phyloP scores from a whole-genome alignment of 257 asterid species.

The Lithospermum erythrorhizon region DNA sequence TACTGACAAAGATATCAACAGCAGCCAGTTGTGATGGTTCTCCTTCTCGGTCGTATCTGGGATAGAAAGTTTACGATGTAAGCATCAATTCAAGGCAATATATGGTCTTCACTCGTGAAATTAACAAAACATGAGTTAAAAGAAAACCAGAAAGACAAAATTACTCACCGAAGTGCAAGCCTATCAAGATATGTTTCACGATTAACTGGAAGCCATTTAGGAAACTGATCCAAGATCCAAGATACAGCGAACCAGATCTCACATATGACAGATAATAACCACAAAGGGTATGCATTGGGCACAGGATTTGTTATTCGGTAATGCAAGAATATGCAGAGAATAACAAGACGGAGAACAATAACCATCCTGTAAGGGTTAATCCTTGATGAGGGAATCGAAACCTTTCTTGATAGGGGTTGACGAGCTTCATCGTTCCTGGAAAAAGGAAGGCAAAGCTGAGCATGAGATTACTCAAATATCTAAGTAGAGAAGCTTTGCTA shows the following conservation, averaged over 20 bases:
- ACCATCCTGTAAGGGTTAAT: constrained; percentile 90
- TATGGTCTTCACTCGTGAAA: not conserved
- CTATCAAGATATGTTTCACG: constrained; percentile 29
- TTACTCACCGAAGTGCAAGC: constrained; percentile 25
- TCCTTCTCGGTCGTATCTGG: constrained; percentile 24
- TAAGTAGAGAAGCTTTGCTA: not conserved
- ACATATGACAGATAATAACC: constrained; percentile 27
- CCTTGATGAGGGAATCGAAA: constrained; percentile 72
- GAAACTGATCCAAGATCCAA: constrained; percentile 34
- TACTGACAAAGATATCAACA: constrained; percentile 27
- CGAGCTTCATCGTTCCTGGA: constrained; percentile 85
- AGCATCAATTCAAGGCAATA: not conserved
- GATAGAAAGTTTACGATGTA: not conserved
- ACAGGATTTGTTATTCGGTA: constrained; percentile 26
- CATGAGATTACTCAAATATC: not conserved
- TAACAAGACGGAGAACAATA: constrained; percentile 60
- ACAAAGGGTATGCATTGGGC: constrained; percentile 17
- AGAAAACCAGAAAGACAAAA: not conserved
- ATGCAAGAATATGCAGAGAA: constrained; percentile 48
- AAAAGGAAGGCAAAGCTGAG: constrained; percentile 8
- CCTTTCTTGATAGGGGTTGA: constrained; percentile 87
- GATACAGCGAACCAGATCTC: constrained; percentile 33
- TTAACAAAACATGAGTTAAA: not conserved
- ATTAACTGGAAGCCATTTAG: constrained; percentile 28
- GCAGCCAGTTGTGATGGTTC: constrained; percentile 24